Conservation (phyloP, 2,329 filamentous ascomycete species). For the Onygenales sp. region DNA sequence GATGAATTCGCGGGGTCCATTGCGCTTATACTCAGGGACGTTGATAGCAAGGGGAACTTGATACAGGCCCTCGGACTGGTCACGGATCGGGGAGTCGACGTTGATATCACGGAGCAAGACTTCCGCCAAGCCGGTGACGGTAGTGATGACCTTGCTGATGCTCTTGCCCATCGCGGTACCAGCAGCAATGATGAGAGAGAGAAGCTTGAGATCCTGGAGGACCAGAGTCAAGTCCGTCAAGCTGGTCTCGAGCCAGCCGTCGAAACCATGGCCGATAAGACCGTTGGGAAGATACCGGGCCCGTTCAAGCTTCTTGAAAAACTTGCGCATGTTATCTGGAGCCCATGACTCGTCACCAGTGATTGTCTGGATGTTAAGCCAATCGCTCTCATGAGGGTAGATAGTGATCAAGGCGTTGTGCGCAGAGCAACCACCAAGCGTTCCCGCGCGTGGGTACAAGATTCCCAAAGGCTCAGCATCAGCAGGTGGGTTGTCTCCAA, state of each 20-base stretch:
- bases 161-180: slow-evolving; percentile 42
- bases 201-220: slow-evolving; percentile 43
- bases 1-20: slow-evolving; percentile 48
- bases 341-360: slow-evolving; percentile 53
- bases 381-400: slow-evolving; percentile 50
- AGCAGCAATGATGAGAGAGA: slow-evolving; percentile 43
- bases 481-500: slow-evolving; percentile 42
- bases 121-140: slow-evolving; percentile 35
- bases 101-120: slow-evolving; percentile 45
- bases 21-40: slow-evolving; percentile 39
- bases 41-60: slow-evolving; percentile 50
- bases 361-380: slow-evolving; percentile 43
- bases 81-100: slow-evolving; percentile 35
- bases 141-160: slow-evolving; percentile 30
- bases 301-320: slow-evolving; percentile 45
- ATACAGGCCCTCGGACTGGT: slow-evolving; percentile 41
- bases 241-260: slow-evolving; percentile 48
- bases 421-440: slow-evolving; percentile 48
- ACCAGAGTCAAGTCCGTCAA: slow-evolving; percentile 43
- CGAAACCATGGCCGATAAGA: slow-evolving; percentile 43
- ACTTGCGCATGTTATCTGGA: slow-evolving; percentile 46
- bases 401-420: slow-evolving; percentile 53
- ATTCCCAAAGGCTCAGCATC: slow-evolving; percentile 43
- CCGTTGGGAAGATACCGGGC: slow-evolving; percentile 40
- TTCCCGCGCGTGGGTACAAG: slow-evolving; percentile 48